Percentiles rank a stretch among this genome's conserved stretches.
Evolutionary conservation across 2,329 filamentous ascomycete genomes (phyloP).

Genomic region (Colletotrichum cordylinicola): DNA sequence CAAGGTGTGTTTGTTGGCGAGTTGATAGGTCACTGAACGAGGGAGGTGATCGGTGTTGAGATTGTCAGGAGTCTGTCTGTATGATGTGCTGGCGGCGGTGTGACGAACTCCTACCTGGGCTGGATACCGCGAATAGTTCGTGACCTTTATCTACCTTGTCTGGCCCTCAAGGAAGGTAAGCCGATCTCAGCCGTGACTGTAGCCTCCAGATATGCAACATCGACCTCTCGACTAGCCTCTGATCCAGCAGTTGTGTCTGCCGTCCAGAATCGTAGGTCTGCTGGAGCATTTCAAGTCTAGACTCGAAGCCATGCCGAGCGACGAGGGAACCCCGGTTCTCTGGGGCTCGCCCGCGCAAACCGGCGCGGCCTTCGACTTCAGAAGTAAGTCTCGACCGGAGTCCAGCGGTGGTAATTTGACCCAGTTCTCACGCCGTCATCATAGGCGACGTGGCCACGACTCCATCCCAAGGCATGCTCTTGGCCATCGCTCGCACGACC

Average conservation of each 20-base stretch:
- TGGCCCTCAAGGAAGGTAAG: neutral
- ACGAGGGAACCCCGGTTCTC: conserved; percentile 8
- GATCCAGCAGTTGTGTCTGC: neutral
- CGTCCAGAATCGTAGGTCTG: neutral
- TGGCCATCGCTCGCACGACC: conserved; percentile 70
- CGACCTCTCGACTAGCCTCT: neutral
- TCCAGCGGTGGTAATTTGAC: neutral
- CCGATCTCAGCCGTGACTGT: neutral
- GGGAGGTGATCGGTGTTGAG: neutral
- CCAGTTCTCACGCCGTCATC: neutral
- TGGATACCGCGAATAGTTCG: neutral
- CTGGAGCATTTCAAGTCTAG: neutral
- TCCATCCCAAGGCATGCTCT: conserved; percentile 73
- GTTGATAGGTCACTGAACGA: neutral
- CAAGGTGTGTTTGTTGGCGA: neutral
- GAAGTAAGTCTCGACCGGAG: conserved; percentile 5
- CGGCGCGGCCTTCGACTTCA: conserved; percentile 19
- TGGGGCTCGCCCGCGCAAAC: conserved; percentile 11
- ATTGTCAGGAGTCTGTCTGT: neutral
- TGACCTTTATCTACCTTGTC: neutral
- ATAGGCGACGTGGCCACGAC: conserved; percentile 73
- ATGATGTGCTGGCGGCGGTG: neutral
- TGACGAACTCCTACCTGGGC: neutral
- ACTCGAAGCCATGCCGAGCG: neutral
- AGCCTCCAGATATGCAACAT: neutral